phyloP scores from a whole-genome alignment of 2,329 filamentous ascomycete genomes.

The Neophaeococcomyces mojaviensis region DNA sequence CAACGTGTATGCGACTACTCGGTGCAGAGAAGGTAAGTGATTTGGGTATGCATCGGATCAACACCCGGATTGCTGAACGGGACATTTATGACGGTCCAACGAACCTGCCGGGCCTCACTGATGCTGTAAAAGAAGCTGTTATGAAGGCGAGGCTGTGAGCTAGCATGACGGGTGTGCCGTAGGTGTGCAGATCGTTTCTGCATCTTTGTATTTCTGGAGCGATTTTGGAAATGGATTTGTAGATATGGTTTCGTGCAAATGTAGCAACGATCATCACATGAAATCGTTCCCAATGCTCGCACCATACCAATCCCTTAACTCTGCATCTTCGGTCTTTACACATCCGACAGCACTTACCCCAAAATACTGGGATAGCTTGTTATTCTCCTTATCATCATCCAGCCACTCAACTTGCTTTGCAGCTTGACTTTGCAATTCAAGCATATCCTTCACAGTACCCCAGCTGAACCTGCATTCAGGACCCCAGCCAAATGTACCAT shows the following conservation, averaged over 20 bases:
- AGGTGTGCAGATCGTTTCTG: not conserved
- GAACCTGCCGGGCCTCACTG: constrained; percentile 35
- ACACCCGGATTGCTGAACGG: constrained; percentile 69
- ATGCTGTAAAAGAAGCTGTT: constrained; percentile 35
- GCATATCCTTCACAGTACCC: constrained; percentile 88
- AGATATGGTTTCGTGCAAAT: no score
- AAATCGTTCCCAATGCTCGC: constrained; percentile 17
- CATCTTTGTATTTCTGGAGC: not conserved
- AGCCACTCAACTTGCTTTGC: constrained; percentile 76
- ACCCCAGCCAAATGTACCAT: constrained; percentile 93
- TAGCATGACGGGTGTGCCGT: not conserved
- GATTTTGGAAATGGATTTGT: not conserved
- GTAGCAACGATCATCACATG: not conserved
- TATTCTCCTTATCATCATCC: constrained; percentile 57
- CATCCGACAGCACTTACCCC: constrained; percentile 18
- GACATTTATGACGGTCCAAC: constrained; percentile 80
- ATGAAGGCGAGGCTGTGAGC: constrained; percentile 45
- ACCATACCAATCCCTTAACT: constrained; percentile 78
- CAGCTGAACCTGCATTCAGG: constrained; percentile 89
- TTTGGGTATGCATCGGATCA: constrained; percentile 70
- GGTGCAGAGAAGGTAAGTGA: constrained; percentile 68
- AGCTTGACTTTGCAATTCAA: constrained; percentile 51
- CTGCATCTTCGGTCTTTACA: constrained; percentile 53
- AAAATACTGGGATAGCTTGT: constrained; percentile 68
- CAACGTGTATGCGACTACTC: constrained; percentile 62